These are phyloP conservation scores for Camptophora hylomeconis DNA, from an alignment of 2,329 filamentous ascomycete species.

Conservation along the genomic window DNA sequence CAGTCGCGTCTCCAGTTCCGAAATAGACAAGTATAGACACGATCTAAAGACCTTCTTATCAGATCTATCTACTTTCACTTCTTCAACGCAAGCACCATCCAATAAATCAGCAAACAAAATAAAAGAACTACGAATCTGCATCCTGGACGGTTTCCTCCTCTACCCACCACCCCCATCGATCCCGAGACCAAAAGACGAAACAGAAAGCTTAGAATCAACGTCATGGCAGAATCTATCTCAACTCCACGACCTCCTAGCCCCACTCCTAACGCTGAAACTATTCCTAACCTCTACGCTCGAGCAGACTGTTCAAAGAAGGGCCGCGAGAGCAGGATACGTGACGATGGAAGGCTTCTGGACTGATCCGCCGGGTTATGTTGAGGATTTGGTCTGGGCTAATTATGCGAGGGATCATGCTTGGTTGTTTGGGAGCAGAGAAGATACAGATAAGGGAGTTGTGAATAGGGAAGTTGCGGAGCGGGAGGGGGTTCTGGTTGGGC, in stretches of 20 bases:
- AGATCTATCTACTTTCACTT: not conserved
- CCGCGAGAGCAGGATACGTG: slow-evolving; percentile 33
- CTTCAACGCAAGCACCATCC: not conserved
- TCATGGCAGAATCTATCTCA: no score
- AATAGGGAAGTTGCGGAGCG: slow-evolving; percentile 9
- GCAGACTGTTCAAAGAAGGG: slow-evolving; percentile 26
- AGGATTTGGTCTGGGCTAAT: slow-evolving; percentile 90
- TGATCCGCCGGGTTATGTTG: slow-evolving; percentile 88
- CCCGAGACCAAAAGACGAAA: not conserved
- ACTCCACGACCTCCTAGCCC: slow-evolving; percentile 13
- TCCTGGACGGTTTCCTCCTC: slow-evolving; percentile 82
- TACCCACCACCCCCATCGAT: slow-evolving; percentile 40
- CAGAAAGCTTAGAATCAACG: slow-evolving; percentile 16
- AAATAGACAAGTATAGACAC: slow-evolving; percentile 17
- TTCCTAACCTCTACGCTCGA: slow-evolving; percentile 61
- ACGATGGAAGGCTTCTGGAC: slow-evolving; percentile 75
- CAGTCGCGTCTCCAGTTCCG: slow-evolving; percentile 21
- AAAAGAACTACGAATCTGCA: slow-evolving; percentile 40
- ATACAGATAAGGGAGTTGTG: slow-evolving; percentile 13
- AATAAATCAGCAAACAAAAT: slow-evolving; percentile 1
- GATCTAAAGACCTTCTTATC: slow-evolving; percentile 15
- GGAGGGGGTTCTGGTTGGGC: slow-evolving; percentile 22
- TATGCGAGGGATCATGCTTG: slow-evolving; percentile 72
- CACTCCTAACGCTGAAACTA: slow-evolving; percentile 59
- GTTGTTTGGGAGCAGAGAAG: slow-evolving; percentile 52